phyloP scores from a whole-genome alignment of 352 stramenopile genomes.

The Pythium graminicola region DNA sequence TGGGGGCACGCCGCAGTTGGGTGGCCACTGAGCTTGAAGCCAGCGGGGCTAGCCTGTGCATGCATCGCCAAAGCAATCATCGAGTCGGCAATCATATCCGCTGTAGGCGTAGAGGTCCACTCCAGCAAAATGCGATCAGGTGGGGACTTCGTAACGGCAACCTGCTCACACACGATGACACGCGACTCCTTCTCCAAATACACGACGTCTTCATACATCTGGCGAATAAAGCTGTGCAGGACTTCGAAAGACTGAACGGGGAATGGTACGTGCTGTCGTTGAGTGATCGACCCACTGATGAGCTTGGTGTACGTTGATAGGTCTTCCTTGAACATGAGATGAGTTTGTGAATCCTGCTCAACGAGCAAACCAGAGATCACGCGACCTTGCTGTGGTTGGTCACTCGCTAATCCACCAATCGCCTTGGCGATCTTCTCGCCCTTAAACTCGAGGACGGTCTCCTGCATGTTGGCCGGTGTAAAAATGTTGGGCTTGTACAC shows the following conservation, averaged over 20 bases:
- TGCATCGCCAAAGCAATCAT: slow-evolving; percentile 96
- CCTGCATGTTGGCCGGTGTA: slow-evolving; percentile 82
- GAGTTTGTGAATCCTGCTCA: slow-evolving; percentile 79
- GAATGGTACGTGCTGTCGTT: slow-evolving; percentile 83
- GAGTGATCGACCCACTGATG: slow-evolving; percentile 68
- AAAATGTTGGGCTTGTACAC: slow-evolving; percentile 77
- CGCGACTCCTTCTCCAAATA: slow-evolving; percentile 46
- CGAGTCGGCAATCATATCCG: slow-evolving; percentile 95
- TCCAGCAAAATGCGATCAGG: slow-evolving; percentile 51
- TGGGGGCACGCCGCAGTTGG: slow-evolving; percentile 70
- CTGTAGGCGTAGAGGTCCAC: slow-evolving; percentile 89
- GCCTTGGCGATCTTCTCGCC: slow-evolving; percentile 86
- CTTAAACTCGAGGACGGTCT: slow-evolving; percentile 85
- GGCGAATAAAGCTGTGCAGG: slow-evolving; percentile 64
- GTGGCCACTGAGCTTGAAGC: slow-evolving; percentile 76
- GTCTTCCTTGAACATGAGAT: slow-evolving; percentile 82
- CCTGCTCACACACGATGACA: slow-evolving; percentile 67
- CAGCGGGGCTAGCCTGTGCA: slow-evolving; percentile 71
- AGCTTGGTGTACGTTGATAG: slow-evolving; percentile 84
- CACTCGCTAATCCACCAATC: slow-evolving; percentile 62
- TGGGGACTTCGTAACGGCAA: slow-evolving; percentile 47
- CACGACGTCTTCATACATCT: slow-evolving; percentile 80
- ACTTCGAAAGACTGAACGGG: slow-evolving; percentile 75
- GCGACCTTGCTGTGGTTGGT: slow-evolving; percentile 69
- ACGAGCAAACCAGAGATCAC: slow-evolving; percentile 80